These are phyloP conservation scores for Ananas comosus DNA, from an alignment of 176 grass and related monocot species.

Conservation along the genomic window DNA sequence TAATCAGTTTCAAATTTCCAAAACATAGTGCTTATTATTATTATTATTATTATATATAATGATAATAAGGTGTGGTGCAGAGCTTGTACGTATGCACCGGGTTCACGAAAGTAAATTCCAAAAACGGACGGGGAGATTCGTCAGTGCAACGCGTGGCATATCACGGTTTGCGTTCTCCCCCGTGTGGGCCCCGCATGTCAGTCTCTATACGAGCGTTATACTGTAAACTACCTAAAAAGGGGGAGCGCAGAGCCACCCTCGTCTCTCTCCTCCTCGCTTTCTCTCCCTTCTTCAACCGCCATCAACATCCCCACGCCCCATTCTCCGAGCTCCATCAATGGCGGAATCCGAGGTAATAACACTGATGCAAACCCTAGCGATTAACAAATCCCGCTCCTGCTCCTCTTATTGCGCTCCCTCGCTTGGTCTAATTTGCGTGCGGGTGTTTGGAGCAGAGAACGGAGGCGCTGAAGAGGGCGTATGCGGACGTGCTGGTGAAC, in stretches of 20 bases:
- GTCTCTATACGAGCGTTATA: no score
- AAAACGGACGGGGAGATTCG: no score
- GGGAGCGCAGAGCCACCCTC: background rate
- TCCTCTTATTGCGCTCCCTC: background rate
- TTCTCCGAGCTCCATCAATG: background rate
- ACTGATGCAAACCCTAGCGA: background rate
- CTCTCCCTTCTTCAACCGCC: constrained; percentile 20
- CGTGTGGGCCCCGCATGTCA: no score
- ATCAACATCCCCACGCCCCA: constrained; percentile 8
- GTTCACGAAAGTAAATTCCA: no score
- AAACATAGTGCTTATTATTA: no score
- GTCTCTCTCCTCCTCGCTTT: background rate
- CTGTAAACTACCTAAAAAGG: background rate
- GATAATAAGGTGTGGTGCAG: no score
- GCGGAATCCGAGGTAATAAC: constrained; percentile 20
- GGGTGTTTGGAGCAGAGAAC: constrained; percentile 18
- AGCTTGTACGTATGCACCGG: no score
- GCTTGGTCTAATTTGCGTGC: background rate
- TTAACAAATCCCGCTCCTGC: background rate
- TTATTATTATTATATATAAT: no score
- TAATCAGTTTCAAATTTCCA: no score
- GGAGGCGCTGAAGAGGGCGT: constrained; percentile 47
- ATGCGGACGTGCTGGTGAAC: constrained; percentile 74
- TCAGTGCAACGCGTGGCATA: no score
- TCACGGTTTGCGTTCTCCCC: no score